A percentile compares a stretch with the other conserved stretches of the same genome.
Conservation (phyloP, 768 basidiomycete genomes). For the Cystobasidium onofrii region DNA sequence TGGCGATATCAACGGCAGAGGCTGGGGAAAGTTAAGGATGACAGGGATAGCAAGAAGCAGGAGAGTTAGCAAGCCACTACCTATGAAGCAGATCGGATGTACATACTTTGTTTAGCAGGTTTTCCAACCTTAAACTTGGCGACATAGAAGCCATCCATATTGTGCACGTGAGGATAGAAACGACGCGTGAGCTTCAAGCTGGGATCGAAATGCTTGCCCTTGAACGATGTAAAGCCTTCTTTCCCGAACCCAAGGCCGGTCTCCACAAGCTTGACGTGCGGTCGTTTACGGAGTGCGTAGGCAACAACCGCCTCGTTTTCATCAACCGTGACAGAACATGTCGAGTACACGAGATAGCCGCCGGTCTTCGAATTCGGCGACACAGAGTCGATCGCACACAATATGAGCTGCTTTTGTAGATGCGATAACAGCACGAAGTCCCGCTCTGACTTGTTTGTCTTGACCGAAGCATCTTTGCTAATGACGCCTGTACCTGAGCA, state of each 20-base stretch:
- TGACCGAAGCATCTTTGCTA: slow-evolving; percentile 92
- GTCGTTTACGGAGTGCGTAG: slow-evolving; percentile 89
- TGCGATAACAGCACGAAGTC: slow-evolving; percentile 95
- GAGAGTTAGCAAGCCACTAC: neutral
- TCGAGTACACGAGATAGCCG: slow-evolving; percentile 92
- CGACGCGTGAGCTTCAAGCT: slow-evolving; percentile 72
- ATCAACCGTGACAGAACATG: slow-evolving; percentile 94
- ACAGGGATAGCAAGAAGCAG: neutral
- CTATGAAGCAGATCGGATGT: neutral
- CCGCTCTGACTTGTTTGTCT: slow-evolving; percentile 94
- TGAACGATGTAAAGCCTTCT: slow-evolving; percentile 79
- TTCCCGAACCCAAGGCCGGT: slow-evolving; percentile 88
- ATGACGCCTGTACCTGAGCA: slow-evolving; percentile 98
- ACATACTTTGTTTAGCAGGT: slow-evolving; percentile 44
- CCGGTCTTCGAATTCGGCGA: slow-evolving; percentile 81
- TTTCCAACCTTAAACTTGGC: slow-evolving; percentile 96
- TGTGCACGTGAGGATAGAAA: slow-evolving; percentile 77
- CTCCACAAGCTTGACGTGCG: slow-evolving; percentile 82
- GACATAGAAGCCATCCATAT: slow-evolving; percentile 99
- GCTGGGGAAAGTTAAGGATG: neutral
- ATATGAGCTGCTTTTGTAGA: slow-evolving; percentile 93
- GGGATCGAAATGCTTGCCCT: slow-evolving; percentile 79
- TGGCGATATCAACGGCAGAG: slow-evolving; percentile 4
- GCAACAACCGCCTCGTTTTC: slow-evolving; percentile 98
- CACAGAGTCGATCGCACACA: slow-evolving; percentile 95